Percentiles rank a stretch among this genome's conserved stretches.
phyloP scores from a whole-genome alignment of 257 asterid species.

The Nicotiana undulata region DNA sequence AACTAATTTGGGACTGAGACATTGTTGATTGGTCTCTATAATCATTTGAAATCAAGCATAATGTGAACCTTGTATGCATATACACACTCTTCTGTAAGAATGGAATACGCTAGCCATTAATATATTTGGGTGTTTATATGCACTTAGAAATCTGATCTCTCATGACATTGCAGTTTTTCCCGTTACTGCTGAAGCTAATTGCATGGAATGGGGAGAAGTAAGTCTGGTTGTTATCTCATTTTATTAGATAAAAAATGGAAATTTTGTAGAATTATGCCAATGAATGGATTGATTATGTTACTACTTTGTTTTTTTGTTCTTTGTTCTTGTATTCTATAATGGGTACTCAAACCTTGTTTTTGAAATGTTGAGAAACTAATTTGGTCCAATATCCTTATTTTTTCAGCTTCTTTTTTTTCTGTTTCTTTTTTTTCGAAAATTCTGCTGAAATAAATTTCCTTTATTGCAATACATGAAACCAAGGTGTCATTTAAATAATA shows the following conservation, averaged over 20 bases:
- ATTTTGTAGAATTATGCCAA: not conserved
- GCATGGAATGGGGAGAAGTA: conserved; percentile 98
- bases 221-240: conserved; percentile 15
- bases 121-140: not conserved
- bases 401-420: not conserved
- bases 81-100: not conserved
- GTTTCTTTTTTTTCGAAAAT: not conserved
- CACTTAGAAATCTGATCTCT: conserved; percentile 21
- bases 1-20: not conserved
- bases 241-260: not conserved
- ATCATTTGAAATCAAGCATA: not conserved
- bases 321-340: not conserved
- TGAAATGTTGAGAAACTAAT: not conserved
- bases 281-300: not conserved
- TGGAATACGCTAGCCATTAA: not conserved
- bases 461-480: not conserved
- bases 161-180: conserved; percentile 71
- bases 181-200: conserved; percentile 77
- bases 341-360: not conserved
- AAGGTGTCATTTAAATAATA: not conserved
- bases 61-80: not conserved
- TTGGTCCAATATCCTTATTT: not conserved
- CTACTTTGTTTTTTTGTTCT: not conserved
- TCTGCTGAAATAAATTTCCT: conserved; percentile 1
- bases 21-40: not conserved